Conservation (phyloP, 129 eudicot species). For the Helianthus annuus region DNA sequence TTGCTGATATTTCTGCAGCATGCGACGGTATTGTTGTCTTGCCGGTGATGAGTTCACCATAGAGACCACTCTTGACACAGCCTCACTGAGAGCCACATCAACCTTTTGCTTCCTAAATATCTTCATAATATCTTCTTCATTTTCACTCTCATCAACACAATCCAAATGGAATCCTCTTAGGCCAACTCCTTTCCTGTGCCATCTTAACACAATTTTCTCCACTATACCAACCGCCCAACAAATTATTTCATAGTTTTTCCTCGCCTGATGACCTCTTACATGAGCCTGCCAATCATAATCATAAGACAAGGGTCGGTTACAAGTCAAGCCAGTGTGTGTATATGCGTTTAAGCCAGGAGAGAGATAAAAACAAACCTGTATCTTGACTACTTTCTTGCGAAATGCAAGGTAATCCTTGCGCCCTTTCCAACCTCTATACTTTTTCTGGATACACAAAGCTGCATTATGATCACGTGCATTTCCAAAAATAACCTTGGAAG, state of each 20-base stretch:
- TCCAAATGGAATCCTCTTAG: slow-evolving; percentile 67
- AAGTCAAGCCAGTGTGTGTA: background rate
- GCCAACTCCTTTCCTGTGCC: slow-evolving; percentile 90
- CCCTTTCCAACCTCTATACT: slow-evolving; percentile 80
- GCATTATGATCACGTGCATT: slow-evolving; percentile 50
- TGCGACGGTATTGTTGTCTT: slow-evolving; percentile 82
- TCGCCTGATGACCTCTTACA: slow-evolving; percentile 93
- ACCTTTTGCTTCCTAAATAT: slow-evolving; percentile 72
- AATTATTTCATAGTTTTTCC: slow-evolving; percentile 65
- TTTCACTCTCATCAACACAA: slow-evolving; percentile 53
- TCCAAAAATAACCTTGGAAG: slow-evolving; percentile 67
- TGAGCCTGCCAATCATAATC: slow-evolving; percentile 61
- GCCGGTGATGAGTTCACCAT: slow-evolving; percentile 83
- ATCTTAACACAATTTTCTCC: slow-evolving; percentile 81
- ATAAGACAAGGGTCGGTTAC: background rate
- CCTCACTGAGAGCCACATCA: slow-evolving; percentile 75
- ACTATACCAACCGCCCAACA: slow-evolving; percentile 92
- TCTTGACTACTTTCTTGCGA: slow-evolving; percentile 92
- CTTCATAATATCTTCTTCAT: slow-evolving; percentile 65
- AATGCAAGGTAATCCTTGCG: slow-evolving; percentile 74
- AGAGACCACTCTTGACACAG: slow-evolving; percentile 72
- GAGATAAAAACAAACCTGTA: slow-evolving; percentile 65
- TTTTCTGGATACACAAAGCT: slow-evolving; percentile 88
- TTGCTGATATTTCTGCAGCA: slow-evolving; percentile 70
- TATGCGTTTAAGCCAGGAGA: slow-evolving; percentile 3